phyloP scores from a whole-genome alignment of 768 basidiomycete species.

The Suillus alpinus region DNA sequence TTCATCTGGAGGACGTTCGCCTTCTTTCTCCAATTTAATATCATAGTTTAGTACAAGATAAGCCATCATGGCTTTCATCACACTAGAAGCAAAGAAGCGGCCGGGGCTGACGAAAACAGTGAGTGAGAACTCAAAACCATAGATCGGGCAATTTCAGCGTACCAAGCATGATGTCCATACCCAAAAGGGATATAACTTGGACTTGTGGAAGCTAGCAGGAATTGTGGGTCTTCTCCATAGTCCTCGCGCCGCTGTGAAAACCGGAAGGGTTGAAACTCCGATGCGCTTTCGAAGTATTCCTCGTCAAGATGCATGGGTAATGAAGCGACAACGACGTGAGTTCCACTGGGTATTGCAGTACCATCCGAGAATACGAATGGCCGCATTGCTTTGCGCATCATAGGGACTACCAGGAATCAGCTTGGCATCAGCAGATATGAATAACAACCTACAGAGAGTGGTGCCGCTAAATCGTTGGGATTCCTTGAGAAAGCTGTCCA shows the following conservation, averaged over 20 bases:
- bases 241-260: conserved; percentile 31
- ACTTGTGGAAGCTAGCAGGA: conserved; percentile 29
- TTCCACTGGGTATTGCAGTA: conserved; percentile 37
- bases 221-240: conserved; percentile 20
- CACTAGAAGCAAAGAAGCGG: conserved; percentile 39
- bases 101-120: conserved; percentile 33
- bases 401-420: conserved; percentile 24
- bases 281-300: conserved; percentile 41
- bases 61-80: conserved; percentile 40
- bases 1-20: conserved; percentile 32
- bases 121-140: conserved; percentile 2
- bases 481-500: conserved; percentile 46
- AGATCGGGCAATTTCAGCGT: conserved; percentile 9
- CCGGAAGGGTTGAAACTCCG: conserved; percentile 40
- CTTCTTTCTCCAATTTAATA: conserved; percentile 32
- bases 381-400: conserved; percentile 33
- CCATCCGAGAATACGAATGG: conserved; percentile 34
- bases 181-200: conserved; percentile 35
- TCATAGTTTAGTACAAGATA: conserved; percentile 41
- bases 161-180: conserved; percentile 35
- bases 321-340: conserved; percentile 31
- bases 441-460: conserved; percentile 27
- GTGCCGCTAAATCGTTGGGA: conserved; percentile 35
- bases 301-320: conserved; percentile 37
- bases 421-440: background rate